Base-by-base conservation (phyloP, 2,329 filamentous ascomycete genomes). In the Phialemoniopsis sp. region DNA sequence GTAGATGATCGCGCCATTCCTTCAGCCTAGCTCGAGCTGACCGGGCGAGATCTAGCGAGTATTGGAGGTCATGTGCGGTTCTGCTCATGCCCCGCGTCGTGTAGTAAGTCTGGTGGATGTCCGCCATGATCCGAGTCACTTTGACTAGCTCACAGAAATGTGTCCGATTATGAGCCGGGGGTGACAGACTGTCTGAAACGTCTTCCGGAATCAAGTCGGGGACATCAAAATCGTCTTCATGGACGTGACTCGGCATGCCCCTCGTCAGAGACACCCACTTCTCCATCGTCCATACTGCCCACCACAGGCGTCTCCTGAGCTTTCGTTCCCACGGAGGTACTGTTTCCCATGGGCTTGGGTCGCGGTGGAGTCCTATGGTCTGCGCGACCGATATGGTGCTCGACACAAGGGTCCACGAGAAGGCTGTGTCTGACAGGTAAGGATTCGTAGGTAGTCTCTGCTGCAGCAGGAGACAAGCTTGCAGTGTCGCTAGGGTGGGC, bases 261-360 rank as follows among this genome's bases (percentile, higher is more conserved):
- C 56, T 53, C 6, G 53, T 52, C 12, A 60, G 43, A 10, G 56
- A 54, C 2, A 57, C 51, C 58, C 57, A 61, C 38, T 60, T 60
- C 28, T 61, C 58, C 50, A 56, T 56, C 4, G 58, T 49, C 39
- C 53, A 56, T 12, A 56, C 45, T 3, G 49, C 50, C 37, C 54
- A 56, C 56, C 57, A 61, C 1, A 61, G 42, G 8, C 58, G 49
- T 42, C 57, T 57, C 10, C 58, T 46, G 2, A 60, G 41, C 5
- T 42, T 46, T 18, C 53, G 54, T 40, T 61, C 57, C 55, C 53
- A 59, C 8, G 43, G 37, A 4, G 58, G 56, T 31, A 60, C 46
- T 17, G 46, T 49, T 3, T 41, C 49, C 58, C 58, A 61, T 34
- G 46, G 46, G 8, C 50, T 39, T 21, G 56, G 57, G 34, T 61